These are phyloP conservation scores for Plenodomus lindquistii DNA, from an alignment of 2,329 filamentous ascomycete species.

Conservation along the genomic window DNA sequence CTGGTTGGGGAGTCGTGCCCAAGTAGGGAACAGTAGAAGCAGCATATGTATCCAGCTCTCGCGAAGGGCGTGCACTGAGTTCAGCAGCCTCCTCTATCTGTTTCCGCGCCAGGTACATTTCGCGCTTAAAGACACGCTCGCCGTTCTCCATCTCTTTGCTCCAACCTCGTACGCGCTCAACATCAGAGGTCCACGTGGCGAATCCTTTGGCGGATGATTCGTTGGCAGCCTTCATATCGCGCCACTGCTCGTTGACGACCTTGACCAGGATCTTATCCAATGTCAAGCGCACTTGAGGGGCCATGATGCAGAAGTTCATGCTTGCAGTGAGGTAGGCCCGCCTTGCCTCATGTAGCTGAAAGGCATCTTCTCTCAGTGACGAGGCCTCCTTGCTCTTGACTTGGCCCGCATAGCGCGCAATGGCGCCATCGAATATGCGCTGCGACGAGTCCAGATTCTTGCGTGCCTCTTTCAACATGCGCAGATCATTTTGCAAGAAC, in stretches of 20 bases:
- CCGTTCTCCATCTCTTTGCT: slow-evolving; percentile 89
- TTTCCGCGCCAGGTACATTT: slow-evolving; percentile 76
- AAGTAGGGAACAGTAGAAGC: slow-evolving; percentile 87
- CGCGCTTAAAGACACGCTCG: slow-evolving; percentile 80
- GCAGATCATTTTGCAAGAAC: slow-evolving; percentile 79
- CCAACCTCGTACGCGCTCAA: slow-evolving; percentile 92
- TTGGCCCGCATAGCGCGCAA: slow-evolving; percentile 81
- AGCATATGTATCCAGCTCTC: slow-evolving; percentile 92
- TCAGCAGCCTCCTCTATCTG: slow-evolving; percentile 82
- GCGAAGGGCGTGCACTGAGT: slow-evolving; percentile 72
- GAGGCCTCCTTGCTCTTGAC: slow-evolving; percentile 94
- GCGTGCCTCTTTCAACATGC: slow-evolving; percentile 82
- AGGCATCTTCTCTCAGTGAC: slow-evolving; percentile 89
- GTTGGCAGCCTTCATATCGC: slow-evolving; percentile 75
- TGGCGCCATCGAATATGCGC: slow-evolving; percentile 78
- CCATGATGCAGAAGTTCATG: slow-evolving; percentile 89
- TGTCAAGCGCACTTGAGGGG: slow-evolving; percentile 80
- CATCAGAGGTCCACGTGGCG: slow-evolving; percentile 72
- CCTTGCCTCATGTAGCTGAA: slow-evolving; percentile 89
- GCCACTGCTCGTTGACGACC: slow-evolving; percentile 84
- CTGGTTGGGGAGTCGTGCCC: slow-evolving; percentile 66
- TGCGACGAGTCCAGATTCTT: slow-evolving; percentile 77
- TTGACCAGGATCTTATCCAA: slow-evolving; percentile 86
- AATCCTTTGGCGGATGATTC: slow-evolving; percentile 67
- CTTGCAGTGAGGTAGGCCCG: slow-evolving; percentile 89